Evolutionary conservation across 768 basidiomycete species (phyloP).

Genomic region (Leccinellum albellum): DNA sequence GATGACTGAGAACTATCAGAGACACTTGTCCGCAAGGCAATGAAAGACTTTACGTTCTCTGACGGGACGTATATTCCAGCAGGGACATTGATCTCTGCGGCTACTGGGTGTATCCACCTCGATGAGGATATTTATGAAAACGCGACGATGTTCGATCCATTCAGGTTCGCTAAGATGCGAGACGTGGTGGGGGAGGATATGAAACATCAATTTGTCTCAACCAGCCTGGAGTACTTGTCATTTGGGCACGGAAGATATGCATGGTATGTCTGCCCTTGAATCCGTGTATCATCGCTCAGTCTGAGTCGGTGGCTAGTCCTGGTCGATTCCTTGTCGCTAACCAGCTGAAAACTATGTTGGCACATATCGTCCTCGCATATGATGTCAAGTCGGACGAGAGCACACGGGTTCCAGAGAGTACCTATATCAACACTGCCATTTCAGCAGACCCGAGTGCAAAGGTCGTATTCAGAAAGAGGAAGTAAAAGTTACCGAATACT

Average conservation of each 20-base stretch:
- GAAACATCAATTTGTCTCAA: neutral
- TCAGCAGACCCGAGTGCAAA: neutral
- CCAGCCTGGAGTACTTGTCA: neutral
- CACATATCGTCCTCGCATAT: neutral
- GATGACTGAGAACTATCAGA: constrained; percentile 13
- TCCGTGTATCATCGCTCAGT: neutral
- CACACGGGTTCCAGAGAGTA: neutral
- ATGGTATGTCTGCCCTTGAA: constrained; percentile 6
- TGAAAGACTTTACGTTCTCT: constrained; percentile 33
- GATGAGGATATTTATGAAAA: constrained; percentile 28
- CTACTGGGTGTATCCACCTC: constrained; percentile 23
- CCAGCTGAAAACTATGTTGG: neutral
- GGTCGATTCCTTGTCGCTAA: constrained; percentile 10
- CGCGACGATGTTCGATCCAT: constrained; percentile 40
- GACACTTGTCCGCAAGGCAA: constrained; percentile 30
- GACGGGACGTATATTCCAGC: constrained; percentile 28
- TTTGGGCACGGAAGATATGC: neutral
- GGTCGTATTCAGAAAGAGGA: neutral
- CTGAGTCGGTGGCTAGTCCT: neutral
- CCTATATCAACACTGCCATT: neutral
- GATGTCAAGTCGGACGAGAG: neutral
- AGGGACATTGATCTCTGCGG: constrained; percentile 22
- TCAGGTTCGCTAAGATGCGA: constrained; percentile 42
- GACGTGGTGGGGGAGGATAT: constrained; percentile 31
- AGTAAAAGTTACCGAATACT: neutral